Evolutionary conservation across 1,139 yeast genomes (phyloP).

Genomic region (Hemisphaericaspora xylofermentans): DNA sequence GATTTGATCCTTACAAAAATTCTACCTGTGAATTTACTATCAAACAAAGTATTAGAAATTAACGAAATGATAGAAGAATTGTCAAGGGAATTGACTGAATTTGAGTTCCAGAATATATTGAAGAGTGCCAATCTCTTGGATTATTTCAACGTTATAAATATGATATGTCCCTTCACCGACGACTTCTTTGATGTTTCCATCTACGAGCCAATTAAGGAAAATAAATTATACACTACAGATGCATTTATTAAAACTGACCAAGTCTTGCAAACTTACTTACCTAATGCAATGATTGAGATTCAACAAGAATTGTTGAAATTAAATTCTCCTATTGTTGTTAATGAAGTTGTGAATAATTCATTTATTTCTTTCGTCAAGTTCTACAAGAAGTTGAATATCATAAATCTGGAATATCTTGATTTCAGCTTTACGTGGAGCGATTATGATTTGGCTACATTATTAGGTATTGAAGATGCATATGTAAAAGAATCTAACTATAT

Average conservation of each 20-base stretch:
- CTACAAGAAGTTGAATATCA: slow-evolving; percentile 47
- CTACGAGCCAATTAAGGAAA: slow-evolving; percentile 65
- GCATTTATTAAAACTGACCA: slow-evolving; percentile 42
- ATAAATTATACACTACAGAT: slow-evolving; percentile 52
- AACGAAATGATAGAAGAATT: slow-evolving; percentile 32
- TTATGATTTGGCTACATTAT: slow-evolving; percentile 58
- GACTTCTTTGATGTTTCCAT: slow-evolving; percentile 54
- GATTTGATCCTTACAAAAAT: slow-evolving; percentile 59
- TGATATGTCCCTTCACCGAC: slow-evolving; percentile 66
- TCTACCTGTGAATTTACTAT: slow-evolving; percentile 43
- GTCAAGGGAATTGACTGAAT: slow-evolving; percentile 35
- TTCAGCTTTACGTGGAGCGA: slow-evolving; percentile 52
- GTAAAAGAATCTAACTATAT: slow-evolving; percentile 3
- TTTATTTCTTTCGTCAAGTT: slow-evolving; percentile 51
- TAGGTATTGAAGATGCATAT: slow-evolving; percentile 53
- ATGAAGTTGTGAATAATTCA: slow-evolving; percentile 51
- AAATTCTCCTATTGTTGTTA: slow-evolving; percentile 62
- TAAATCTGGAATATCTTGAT: slow-evolving; percentile 42
- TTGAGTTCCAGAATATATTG: slow-evolving; percentile 46
- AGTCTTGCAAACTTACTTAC: slow-evolving; percentile 50
- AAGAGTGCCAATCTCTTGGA: slow-evolving; percentile 52
- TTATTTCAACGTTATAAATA: slow-evolving; percentile 60
- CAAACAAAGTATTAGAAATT: slow-evolving; percentile 41
- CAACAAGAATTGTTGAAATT: slow-evolving; percentile 57
- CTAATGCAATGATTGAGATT: slow-evolving; percentile 60